Evolutionary conservation across 495 filamentous ascomycete genomes (phyloP).

Genomic region (Stereocaulon alpinum): DNA sequence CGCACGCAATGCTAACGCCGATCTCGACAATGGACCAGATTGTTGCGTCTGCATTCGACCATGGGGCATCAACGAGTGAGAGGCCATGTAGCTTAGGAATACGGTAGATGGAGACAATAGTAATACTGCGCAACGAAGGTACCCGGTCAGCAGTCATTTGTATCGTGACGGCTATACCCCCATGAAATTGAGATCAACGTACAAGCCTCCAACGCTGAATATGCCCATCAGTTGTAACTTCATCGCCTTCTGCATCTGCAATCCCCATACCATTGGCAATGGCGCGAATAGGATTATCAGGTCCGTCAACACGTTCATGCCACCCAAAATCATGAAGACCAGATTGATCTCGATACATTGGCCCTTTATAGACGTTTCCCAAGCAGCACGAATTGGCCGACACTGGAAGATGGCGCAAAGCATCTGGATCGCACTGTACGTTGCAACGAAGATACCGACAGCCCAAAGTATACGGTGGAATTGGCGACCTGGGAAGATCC

Average conservation of each 20-base stretch:
- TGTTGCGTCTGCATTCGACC: slow-evolving; percentile 4
- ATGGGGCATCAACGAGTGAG: neutral
- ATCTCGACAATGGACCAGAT: slow-evolving; percentile 8
- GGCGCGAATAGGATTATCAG: neutral
- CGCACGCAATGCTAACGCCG: neutral
- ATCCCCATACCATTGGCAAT: slow-evolving; percentile 2
- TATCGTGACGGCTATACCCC: neutral
- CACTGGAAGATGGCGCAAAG: slow-evolving; percentile 4
- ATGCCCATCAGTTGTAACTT: slow-evolving; percentile 7
- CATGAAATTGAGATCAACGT: neutral
- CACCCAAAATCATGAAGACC: neutral
- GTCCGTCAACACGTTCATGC: slow-evolving; percentile 8
- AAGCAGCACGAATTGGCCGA: neutral
- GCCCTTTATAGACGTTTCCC: neutral
- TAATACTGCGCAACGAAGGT: neutral
- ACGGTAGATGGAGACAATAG: slow-evolving; percentile 1
- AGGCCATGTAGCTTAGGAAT: neutral
- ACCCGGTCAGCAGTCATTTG: neutral
- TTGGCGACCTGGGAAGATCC: slow-evolving; percentile 1
- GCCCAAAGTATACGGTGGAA: neutral
- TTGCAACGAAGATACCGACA: neutral
- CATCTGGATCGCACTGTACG: neutral
- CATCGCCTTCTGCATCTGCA: neutral
- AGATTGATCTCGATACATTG: neutral
- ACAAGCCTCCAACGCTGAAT: slow-evolving; percentile 10